Conservation (phyloP, 2,329 filamentous ascomycete species). For the Penicillium sclerotigenum region DNA sequence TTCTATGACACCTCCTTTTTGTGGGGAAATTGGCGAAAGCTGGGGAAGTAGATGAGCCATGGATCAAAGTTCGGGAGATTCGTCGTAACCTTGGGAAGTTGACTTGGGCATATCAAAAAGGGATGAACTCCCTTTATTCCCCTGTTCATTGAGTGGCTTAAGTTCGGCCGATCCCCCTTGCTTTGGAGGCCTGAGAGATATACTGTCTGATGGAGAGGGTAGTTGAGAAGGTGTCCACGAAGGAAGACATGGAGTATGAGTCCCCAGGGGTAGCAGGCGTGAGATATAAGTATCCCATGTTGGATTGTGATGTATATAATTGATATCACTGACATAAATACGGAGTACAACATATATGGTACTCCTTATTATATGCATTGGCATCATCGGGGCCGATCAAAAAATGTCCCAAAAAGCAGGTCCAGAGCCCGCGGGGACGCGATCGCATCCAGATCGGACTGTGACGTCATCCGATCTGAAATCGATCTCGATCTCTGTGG, state of each 20-base stretch:
- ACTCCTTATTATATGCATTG: too few species aligned
- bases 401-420: not conserved
- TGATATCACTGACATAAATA: too few species aligned
- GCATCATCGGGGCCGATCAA: not conserved
- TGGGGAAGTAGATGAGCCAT: not conserved
- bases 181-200: not conserved
- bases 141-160: not conserved
- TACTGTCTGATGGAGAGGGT: not conserved
- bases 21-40: not conserved
- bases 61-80: not conserved
- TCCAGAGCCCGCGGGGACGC: not conserved
- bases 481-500: not conserved
- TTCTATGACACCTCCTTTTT: slow-evolving; percentile 9
- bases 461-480: slow-evolving; percentile 2
- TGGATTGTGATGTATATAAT: too few species aligned
- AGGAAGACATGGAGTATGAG: not conserved
- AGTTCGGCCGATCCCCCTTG: slow-evolving; percentile 4
- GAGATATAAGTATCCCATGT: too few species aligned
- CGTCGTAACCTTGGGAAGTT: not conserved
- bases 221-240: not conserved
- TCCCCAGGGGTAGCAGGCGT: too few species aligned
- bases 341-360: too few species aligned
- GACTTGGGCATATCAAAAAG: not conserved
- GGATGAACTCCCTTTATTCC: not conserved
- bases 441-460: not conserved